Conservation (phyloP, 2,329 filamentous ascomycete genomes). For the Colletotrichum sp. region DNA sequence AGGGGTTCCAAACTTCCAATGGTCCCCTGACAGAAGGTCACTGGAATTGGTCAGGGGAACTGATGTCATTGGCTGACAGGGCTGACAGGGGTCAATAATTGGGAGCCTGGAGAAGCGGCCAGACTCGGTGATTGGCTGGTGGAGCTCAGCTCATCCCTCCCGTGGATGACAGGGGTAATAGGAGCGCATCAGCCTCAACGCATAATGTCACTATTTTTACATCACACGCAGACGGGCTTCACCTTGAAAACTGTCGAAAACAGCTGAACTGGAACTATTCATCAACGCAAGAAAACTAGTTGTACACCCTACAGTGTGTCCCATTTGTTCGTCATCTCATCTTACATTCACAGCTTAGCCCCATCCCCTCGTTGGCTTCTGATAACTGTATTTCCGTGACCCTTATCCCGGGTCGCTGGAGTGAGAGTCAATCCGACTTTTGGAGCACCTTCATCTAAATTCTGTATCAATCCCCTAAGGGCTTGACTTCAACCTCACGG, state of each 20-base stretch:
- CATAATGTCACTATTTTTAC: neutral
- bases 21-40: neutral
- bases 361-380: neutral
- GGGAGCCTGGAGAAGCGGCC: neutral
- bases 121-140: neutral
- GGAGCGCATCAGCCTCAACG: neutral
- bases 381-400: conserved; percentile 2
- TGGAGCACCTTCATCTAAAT: neutral
- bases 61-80: conserved; percentile 2
- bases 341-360: conserved; percentile 2
- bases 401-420: neutral
- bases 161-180: neutral
- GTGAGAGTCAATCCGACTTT: neutral
- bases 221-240: neutral
- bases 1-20: neutral
- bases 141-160: neutral
- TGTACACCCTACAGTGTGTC: neutral
- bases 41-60: neutral
- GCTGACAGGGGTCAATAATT: neutral
- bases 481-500: neutral
- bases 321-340: conserved; percentile 11
- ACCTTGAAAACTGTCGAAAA: neutral
- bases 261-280: neutral
- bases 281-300: conserved; percentile 19
- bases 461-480: neutral